These are phyloP conservation scores for Arthrobotrys sphaeroides DNA, from an alignment of 2,329 filamentous ascomycete genomes.

Conservation along the genomic window DNA sequence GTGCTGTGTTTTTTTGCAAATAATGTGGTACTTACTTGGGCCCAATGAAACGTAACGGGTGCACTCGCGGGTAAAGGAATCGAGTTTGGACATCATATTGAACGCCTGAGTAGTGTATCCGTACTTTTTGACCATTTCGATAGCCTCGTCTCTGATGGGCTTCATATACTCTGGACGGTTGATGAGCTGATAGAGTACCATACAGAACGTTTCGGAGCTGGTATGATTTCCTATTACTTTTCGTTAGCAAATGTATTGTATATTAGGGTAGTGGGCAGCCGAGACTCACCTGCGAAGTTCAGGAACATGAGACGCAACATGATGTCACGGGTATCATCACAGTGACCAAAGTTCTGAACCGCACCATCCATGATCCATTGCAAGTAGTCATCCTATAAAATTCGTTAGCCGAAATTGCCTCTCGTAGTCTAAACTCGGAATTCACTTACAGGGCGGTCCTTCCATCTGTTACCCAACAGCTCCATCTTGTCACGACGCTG, in stretches of 20 bases:
- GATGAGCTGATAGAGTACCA: slow-evolving; percentile 47
- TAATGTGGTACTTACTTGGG: slow-evolving; percentile 26
- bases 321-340: slow-evolving; percentile 37
- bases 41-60: slow-evolving; percentile 48
- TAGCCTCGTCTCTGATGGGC: slow-evolving; percentile 35
- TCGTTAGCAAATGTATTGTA: background rate
- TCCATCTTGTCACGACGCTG: slow-evolving; percentile 50
- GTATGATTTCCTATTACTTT: slow-evolving; percentile 38
- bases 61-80: slow-evolving; percentile 51
- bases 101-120: slow-evolving; percentile 49
- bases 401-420: background rate
- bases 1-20: background rate
- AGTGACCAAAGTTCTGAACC: slow-evolving; percentile 38
- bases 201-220: slow-evolving; percentile 40
- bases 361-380: slow-evolving; percentile 52
- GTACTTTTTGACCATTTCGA: slow-evolving; percentile 49
- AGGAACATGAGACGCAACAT: slow-evolving; percentile 53
- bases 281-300: slow-evolving; percentile 43
- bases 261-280: background rate
- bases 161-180: slow-evolving; percentile 46
- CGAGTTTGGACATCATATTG: slow-evolving; percentile 50
- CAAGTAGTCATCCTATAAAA: slow-evolving; percentile 43
- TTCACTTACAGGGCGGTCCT: slow-evolving; percentile 36
- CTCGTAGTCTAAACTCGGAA: background rate
- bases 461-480: slow-evolving; percentile 39